Evolutionary conservation across 1,284 basidiomycete species (phyloP).

Genomic region (Caloboletus firmus): DNA sequence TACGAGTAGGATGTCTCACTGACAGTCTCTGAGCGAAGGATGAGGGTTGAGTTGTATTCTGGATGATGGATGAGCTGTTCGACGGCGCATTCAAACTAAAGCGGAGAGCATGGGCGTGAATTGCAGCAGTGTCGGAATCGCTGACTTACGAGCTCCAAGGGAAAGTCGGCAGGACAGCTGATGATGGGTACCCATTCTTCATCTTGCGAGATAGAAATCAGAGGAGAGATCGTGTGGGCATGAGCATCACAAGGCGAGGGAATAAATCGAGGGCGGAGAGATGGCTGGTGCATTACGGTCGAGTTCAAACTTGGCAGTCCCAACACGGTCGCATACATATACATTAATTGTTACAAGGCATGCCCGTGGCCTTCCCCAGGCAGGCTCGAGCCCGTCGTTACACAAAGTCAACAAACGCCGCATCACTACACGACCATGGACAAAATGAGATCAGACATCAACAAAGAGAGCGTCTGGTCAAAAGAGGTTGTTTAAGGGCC

Average conservation of each 20-base stretch:
- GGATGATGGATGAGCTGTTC: conserved; percentile 74
- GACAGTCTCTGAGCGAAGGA: conserved; percentile 71
- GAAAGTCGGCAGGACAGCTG: conserved; percentile 43
- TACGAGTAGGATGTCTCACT: conserved; percentile 41
- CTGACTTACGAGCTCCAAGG: conserved; percentile 40
- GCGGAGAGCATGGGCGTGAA: neutral
- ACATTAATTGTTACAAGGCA: conserved; percentile 15
- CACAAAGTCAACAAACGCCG: conserved; percentile 5
- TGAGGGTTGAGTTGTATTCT: conserved; percentile 82
- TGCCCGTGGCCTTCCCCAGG: neutral
- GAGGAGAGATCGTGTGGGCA: neutral
- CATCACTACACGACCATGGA: conserved; percentile 16
- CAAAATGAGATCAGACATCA: conserved; percentile 28
- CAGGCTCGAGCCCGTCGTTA: conserved; percentile 2
- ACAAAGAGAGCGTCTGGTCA: conserved; percentile 29
- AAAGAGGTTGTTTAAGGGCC: conserved; percentile 12
- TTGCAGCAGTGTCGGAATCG: neutral
- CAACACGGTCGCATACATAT: conserved; percentile 13
- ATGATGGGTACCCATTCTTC: conserved; percentile 40
- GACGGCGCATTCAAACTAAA: conserved; percentile 64
- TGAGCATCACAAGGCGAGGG: conserved; percentile 24
- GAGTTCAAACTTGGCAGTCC: neutral
- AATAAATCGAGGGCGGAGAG: conserved; percentile 24
- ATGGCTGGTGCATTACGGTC: conserved; percentile 8
- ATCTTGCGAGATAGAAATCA: conserved; percentile 9